Conservation (phyloP, 106 monocot species). For the Iris macrosiphon region DNA sequence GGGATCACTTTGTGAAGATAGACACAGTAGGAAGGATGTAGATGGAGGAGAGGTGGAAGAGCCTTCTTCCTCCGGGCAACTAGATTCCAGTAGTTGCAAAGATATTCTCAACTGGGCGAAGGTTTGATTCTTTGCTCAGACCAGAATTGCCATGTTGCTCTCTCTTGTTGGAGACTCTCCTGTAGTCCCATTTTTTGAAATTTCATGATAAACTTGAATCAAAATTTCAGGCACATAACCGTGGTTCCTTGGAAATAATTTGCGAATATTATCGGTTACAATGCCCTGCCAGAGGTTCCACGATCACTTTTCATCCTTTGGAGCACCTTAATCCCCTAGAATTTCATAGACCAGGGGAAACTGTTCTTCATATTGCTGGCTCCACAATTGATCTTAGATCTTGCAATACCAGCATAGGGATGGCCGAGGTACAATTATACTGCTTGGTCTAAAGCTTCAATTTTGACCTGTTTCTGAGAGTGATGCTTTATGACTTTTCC, state of each 20-base stretch:
- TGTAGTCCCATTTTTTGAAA: not conserved
- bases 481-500: too few species aligned
- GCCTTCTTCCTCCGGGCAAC: constrained; percentile 73
- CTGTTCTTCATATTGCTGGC: constrained; percentile 76
- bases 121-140: constrained; percentile 30
- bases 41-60: constrained; percentile 60
- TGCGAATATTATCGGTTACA: constrained; percentile 71
- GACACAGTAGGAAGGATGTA: constrained; percentile 48
- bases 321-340: constrained; percentile 90
- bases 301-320: constrained; percentile 76
- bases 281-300: constrained; percentile 83
- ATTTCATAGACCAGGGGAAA: constrained; percentile 83
- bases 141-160: not conserved
- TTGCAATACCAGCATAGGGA: constrained; percentile 58
- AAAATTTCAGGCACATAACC: constrained; percentile 58
- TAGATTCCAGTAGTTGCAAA: constrained; percentile 48
- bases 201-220: not conserved
- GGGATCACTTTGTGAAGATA: constrained; percentile 48
- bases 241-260: constrained; percentile 82
- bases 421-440: constrained; percentile 60
- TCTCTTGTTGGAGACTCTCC: not conserved
- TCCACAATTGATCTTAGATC: constrained; percentile 80
- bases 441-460: not conserved
- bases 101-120: constrained; percentile 87
- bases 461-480: not conserved